These are phyloP conservation scores for Neoboletus subvelutipes DNA, from an alignment of 768 basidiomycete species.

Conservation along the genomic window DNA sequence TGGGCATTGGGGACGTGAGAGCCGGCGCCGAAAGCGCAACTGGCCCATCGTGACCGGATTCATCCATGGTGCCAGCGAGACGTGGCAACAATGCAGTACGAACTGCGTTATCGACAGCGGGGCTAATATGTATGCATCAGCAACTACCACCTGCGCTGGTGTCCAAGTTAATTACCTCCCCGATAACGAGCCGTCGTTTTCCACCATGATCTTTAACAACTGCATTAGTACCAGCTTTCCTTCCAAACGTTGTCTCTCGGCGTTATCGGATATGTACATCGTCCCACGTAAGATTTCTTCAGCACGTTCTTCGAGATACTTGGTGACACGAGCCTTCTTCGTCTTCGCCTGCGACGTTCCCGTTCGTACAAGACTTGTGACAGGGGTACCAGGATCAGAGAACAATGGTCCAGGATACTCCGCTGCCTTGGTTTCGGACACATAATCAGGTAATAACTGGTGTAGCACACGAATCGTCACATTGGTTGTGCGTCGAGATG, in stretches of 20 bases:
- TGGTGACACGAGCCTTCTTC: constrained; percentile 76
- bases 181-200: constrained; percentile 83
- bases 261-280: constrained; percentile 59
- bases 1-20: constrained; percentile 30
- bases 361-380: constrained; percentile 66
- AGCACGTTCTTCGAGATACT: constrained; percentile 73
- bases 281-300: constrained; percentile 78
- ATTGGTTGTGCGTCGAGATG: constrained; percentile 66
- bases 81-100: constrained; percentile 70
- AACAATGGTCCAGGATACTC: constrained; percentile 88
- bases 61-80: constrained; percentile 34
- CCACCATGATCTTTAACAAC: constrained; percentile 76
- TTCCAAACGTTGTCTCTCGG: constrained; percentile 62
- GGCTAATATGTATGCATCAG: constrained; percentile 37
- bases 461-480: constrained; percentile 68
- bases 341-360: constrained; percentile 65
- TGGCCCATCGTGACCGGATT: constrained; percentile 23
- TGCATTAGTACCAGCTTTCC: constrained; percentile 74
- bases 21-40: constrained; percentile 25
- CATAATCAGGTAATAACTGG: constrained; percentile 67
- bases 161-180: constrained; percentile 59
- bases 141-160: neutral
- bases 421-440: constrained; percentile 49
- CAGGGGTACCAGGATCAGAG: constrained; percentile 65
- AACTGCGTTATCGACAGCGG: constrained; percentile 71